phyloP scores from a whole-genome alignment of 2,329 filamentous ascomycete genomes.

The Aspergillus pseudoterreus region DNA sequence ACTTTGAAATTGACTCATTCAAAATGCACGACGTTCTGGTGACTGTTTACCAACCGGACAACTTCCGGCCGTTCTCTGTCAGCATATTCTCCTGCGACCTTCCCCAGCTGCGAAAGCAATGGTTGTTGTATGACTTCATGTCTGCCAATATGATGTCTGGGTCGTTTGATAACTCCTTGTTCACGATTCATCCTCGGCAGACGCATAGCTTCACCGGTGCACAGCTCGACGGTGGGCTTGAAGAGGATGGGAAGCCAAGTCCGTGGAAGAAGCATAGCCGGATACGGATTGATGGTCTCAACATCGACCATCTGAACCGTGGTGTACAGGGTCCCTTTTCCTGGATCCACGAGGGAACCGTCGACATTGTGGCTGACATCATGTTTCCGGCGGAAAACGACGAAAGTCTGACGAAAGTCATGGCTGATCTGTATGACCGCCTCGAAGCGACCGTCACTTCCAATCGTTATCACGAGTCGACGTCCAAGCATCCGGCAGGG shows the following conservation, averaged over 20 bases:
- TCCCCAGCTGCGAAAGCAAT: conserved; percentile 88
- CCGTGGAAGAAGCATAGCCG: conserved; percentile 96
- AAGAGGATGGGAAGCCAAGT: conserved; percentile 61
- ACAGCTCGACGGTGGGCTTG: conserved; percentile 53
- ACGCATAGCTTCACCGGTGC: conserved; percentile 73
- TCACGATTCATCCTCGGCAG: conserved; percentile 93
- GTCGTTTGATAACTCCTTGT: conserved; percentile 90
- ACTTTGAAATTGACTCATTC: conserved; percentile 96
- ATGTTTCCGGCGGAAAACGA: conserved; percentile 88
- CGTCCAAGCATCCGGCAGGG: conserved; percentile 15
- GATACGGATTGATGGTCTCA: conserved; percentile 86
- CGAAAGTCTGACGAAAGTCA: conserved; percentile 85
- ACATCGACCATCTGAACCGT: conserved; percentile 92
- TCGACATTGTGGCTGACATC: conserved; percentile 93
- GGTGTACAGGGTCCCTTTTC: conserved; percentile 91
- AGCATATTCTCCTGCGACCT: conserved; percentile 96
- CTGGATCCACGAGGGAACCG: conserved; percentile 96
- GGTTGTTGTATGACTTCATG: conserved; percentile 96
- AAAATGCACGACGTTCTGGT: conserved; percentile 91
- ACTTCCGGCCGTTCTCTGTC: conserved; percentile 90
- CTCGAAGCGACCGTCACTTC: conserved; percentile 87
- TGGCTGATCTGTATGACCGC: conserved; percentile 95
- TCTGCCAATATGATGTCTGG: conserved; percentile 95
- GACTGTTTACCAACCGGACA: conserved; percentile 83
- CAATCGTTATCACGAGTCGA: conserved; percentile 54